Conservation (phyloP, 345 rosid species). For the Citrus cavaleriei region DNA sequence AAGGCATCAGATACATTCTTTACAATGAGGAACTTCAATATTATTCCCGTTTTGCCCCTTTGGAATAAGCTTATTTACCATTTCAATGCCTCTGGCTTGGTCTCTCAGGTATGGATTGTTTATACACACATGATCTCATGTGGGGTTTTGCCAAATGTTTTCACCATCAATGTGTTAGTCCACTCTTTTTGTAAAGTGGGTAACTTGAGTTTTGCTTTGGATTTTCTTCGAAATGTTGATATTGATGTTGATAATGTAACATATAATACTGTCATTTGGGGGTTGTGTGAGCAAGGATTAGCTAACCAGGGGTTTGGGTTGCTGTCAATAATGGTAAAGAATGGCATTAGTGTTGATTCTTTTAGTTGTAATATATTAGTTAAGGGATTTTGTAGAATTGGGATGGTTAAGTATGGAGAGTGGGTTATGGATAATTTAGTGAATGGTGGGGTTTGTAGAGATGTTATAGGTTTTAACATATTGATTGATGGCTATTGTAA, state of each 20-base stretch:
- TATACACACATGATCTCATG: conserved; percentile 65
- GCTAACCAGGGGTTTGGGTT: conserved; percentile 54
- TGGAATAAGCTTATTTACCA: conserved; percentile 64
- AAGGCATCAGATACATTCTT: conserved; percentile 54
- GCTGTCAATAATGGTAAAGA: conserved; percentile 76
- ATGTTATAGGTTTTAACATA: conserved; percentile 47
- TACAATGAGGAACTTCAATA: conserved; percentile 48
- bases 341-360: conserved; percentile 47
- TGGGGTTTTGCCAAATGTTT: conserved; percentile 57
- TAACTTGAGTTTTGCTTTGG: conserved; percentile 46
- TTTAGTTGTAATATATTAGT: conserved; percentile 67
- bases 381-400: conserved; percentile 70
- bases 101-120: conserved; percentile 62
- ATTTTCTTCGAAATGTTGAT: conserved; percentile 46
- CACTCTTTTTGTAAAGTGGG: conserved; percentile 84
- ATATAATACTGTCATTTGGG: conserved; percentile 78
- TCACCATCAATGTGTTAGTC: conserved; percentile 64
- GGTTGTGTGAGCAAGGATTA: conserved; percentile 65
- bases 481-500: conserved; percentile 54
- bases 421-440: conserved; percentile 48
- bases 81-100: conserved; percentile 57
- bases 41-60: conserved; percentile 41
- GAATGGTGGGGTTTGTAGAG: conserved; percentile 38
- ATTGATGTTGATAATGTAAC: conserved; percentile 54
- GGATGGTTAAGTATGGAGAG: conserved; percentile 49